Evolutionary conservation across 208 protist species (phyloP).

Genomic region (Leishmania amazonensis): DNA sequence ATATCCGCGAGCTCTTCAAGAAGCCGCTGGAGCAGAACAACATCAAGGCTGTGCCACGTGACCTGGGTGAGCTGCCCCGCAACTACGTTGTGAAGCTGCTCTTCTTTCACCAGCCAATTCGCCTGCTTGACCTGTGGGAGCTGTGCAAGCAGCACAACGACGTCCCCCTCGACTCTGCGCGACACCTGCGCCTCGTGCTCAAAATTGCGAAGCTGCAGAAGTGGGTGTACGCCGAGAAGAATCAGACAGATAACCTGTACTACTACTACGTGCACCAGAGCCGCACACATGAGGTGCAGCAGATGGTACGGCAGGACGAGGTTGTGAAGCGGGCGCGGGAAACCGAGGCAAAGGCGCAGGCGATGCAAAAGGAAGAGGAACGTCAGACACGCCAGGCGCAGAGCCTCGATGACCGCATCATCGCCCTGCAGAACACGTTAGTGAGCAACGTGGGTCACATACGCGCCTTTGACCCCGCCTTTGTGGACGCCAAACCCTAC

Average conservation of each 20-base stretch:
- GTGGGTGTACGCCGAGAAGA: conserved; percentile 92
- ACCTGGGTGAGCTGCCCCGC: conserved; percentile 87
- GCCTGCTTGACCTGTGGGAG: conserved; percentile 82
- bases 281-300: conserved; percentile 78
- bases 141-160: conserved; percentile 87
- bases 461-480: conserved; percentile 69
- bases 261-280: conserved; percentile 90
- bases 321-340: conserved; percentile 59
- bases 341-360: conserved; percentile 30
- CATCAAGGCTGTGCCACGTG: conserved; percentile 86
- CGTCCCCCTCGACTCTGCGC: conserved; percentile 86
- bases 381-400: conserved; percentile 22
- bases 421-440: conserved; percentile 60
- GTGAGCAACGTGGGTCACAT: conserved; percentile 68
- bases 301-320: conserved; percentile 78
- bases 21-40: conserved; percentile 75
- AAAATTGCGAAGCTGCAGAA: conserved; percentile 86
- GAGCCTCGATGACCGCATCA: conserved; percentile 64
- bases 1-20: conserved; percentile 91
- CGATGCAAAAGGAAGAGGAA: conserved; percentile 5
- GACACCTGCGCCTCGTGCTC: conserved; percentile 85
- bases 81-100: conserved; percentile 87
- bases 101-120: conserved; percentile 89
- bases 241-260: conserved; percentile 87
- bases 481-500: conserved; percentile 61